A percentile compares a stretch with the other conserved stretches of the same genome.
These are phyloP conservation scores for Boletus vinaceobasis DNA, from an alignment of 768 basidiomycete genomes.

Conservation along the genomic window DNA sequence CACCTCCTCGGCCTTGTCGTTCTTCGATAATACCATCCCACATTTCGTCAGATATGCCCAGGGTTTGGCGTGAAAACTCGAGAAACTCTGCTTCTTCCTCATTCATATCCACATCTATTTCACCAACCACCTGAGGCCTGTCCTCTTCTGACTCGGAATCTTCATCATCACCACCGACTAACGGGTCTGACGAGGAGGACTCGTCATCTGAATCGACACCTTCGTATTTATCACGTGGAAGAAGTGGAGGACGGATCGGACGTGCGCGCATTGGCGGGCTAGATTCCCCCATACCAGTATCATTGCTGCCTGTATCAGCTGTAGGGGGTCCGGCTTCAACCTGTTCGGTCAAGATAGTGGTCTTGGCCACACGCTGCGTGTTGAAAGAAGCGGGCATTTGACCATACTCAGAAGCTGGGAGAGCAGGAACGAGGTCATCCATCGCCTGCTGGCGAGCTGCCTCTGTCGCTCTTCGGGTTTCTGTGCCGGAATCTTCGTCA, in stretches of 20 bases:
- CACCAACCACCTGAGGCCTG: slow-evolving; percentile 76
- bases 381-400: slow-evolving; percentile 75
- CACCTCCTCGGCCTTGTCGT: slow-evolving; percentile 78
- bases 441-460: slow-evolving; percentile 60
- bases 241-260: slow-evolving; percentile 69
- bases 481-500: slow-evolving; percentile 36
- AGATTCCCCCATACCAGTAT: not conserved
- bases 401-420: slow-evolving; percentile 86
- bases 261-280: slow-evolving; percentile 31
- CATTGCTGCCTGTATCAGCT: slow-evolving; percentile 1
- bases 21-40: slow-evolving; percentile 86
- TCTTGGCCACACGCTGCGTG: slow-evolving; percentile 62
- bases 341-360: slow-evolving; percentile 42
- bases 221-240: slow-evolving; percentile 82
- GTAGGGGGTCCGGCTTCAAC: slow-evolving; percentile 24
- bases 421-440: slow-evolving; percentile 75
- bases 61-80: slow-evolving; percentile 87
- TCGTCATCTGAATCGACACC: slow-evolving; percentile 94
- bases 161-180: slow-evolving; percentile 40
- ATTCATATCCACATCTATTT: slow-evolving; percentile 86
- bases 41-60: slow-evolving; percentile 86
- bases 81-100: slow-evolving; percentile 94
- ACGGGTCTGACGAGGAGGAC: slow-evolving; percentile 58
- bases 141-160: slow-evolving; percentile 72
- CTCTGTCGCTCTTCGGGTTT: slow-evolving; percentile 23